A percentile compares a stretch with the other conserved stretches of the same genome.
Conservation (phyloP, 805 yeast species). For the Saccharomycopsis capsularis region DNA sequence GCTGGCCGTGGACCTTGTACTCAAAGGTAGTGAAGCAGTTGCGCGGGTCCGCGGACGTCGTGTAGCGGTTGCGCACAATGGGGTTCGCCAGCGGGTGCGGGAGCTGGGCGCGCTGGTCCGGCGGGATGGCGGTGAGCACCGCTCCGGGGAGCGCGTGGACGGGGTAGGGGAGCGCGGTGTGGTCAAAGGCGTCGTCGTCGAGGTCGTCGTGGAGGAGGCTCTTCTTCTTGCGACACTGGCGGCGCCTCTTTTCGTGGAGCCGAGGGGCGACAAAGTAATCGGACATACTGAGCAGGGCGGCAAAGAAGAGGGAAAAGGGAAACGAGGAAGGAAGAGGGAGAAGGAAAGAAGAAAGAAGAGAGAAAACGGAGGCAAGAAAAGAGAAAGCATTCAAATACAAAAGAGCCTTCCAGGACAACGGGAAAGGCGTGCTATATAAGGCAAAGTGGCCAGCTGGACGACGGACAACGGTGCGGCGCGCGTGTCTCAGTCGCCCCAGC, state of each 20-base stretch:
- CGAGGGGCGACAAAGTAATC: constrained; percentile 18
- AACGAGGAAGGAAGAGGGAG: background rate
- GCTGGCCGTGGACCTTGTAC: constrained; percentile 58
- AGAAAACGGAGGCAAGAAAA: background rate
- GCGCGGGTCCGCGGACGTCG: constrained; percentile 69
- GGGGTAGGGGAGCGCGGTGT: constrained; percentile 13
- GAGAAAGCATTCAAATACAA: too few species aligned
- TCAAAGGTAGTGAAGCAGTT: constrained; percentile 65
- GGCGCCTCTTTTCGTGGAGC: constrained; percentile 17
- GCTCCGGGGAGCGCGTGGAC: constrained; percentile 13
- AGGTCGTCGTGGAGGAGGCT: constrained; percentile 8
- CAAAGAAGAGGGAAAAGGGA: background rate
- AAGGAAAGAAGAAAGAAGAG: background rate
- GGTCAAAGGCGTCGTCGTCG: constrained; percentile 15
- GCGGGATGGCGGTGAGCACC: constrained; percentile 7
- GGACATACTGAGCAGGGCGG: background rate
- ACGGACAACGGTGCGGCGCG: too few species aligned
- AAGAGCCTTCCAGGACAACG: too few species aligned
- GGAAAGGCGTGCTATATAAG: too few species aligned
- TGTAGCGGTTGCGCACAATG: constrained; percentile 44
- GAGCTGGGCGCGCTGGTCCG: constrained; percentile 5
- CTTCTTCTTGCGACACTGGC: constrained; percentile 11
- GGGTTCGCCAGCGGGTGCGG: constrained; percentile 21
- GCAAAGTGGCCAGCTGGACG: too few species aligned
- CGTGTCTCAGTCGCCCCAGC: too few species aligned